These are phyloP conservation scores for Solanum hybrid DNA, from an alignment of 305 asterid genomes.

Conservation along the genomic window DNA sequence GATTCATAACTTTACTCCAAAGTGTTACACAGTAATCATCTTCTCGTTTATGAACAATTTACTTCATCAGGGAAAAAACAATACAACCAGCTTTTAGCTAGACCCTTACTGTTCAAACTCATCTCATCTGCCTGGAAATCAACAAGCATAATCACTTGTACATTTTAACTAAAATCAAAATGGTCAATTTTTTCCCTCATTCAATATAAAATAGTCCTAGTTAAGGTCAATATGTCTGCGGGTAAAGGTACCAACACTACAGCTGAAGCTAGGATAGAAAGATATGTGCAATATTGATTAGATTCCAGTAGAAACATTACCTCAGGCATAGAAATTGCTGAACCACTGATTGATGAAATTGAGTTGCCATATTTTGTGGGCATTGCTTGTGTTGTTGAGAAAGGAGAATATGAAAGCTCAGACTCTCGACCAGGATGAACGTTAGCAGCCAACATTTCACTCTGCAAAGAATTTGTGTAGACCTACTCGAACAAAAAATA, in stretches of 20 bases:
- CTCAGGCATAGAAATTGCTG: conserved; percentile 75
- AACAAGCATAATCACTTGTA: not conserved
- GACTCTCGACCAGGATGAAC: conserved; percentile 63
- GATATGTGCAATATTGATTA: not conserved
- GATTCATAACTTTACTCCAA: not conserved
- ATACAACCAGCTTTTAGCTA: not conserved
- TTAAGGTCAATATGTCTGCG: not conserved
- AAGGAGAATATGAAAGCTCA: conserved; percentile 65
- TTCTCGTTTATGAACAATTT: not conserved
- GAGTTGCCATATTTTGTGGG: conserved; percentile 53
- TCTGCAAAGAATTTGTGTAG: conserved; percentile 59
- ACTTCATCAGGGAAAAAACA: not conserved
- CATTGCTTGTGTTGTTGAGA: conserved; percentile 47
- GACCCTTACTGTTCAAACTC: not conserved
- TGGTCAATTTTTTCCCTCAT: not conserved
- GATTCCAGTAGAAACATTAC: conserved; percentile 20
- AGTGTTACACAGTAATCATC: not conserved
- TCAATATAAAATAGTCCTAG: not conserved
- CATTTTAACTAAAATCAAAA: not conserved
- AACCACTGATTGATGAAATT: conserved; percentile 43
- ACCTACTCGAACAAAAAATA: conserved; percentile 37
- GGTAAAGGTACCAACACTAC: not conserved
- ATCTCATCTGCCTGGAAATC: not conserved
- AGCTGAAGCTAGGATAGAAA: not conserved
- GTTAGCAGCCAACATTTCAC: conserved; percentile 48